Evolutionary conservation across 495 filamentous ascomycete genomes (phyloP).

Genomic region (Hypoxylon lenormandii): DNA sequence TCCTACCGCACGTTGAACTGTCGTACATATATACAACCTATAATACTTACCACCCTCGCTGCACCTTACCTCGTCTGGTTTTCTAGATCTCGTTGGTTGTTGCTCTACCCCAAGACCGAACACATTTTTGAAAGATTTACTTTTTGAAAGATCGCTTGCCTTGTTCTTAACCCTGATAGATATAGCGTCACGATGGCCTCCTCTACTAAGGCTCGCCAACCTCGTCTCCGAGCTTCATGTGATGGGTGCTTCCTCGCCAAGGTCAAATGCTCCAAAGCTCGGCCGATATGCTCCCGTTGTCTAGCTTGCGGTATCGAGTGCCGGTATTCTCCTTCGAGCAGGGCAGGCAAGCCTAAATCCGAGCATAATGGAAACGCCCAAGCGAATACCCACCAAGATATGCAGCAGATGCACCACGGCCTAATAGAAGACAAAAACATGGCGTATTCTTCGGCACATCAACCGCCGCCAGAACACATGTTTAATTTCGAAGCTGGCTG

Average conservation of each 20-base stretch:
- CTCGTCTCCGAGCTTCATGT: conserved; percentile 64
- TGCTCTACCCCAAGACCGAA: conserved; percentile 19
- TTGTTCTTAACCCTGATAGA: conserved; percentile 20
- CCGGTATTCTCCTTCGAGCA: conserved; percentile 63
- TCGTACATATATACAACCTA: conserved; percentile 39
- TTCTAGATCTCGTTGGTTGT: conserved; percentile 41
- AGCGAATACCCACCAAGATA: conserved; percentile 30
- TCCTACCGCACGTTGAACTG: conserved; percentile 33
- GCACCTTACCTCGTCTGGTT: conserved; percentile 30
- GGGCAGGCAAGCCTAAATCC: conserved; percentile 61
- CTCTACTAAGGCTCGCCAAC: conserved; percentile 53
- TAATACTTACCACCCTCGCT: conserved; percentile 44
- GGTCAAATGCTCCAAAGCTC: conserved; percentile 66
- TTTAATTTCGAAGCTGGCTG: conserved; percentile 51
- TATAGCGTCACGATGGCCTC: conserved; percentile 49
- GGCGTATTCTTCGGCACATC: conserved; percentile 43
- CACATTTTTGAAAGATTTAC: background rate
- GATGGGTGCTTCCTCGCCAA: conserved; percentile 68
- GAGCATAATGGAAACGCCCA: conserved; percentile 50
- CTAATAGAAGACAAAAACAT: conserved; percentile 50
- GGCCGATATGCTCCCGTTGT: conserved; percentile 64
- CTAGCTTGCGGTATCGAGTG: conserved; percentile 61
- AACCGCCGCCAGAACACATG: conserved; percentile 29
- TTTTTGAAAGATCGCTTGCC: conserved; percentile 3
- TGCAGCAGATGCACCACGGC: conserved; percentile 37